Evolutionary conservation across 768 basidiomycete species (phyloP), one percentile per base, ranked within the genome.

Genomic region (Phylloporus sp.): DNA sequence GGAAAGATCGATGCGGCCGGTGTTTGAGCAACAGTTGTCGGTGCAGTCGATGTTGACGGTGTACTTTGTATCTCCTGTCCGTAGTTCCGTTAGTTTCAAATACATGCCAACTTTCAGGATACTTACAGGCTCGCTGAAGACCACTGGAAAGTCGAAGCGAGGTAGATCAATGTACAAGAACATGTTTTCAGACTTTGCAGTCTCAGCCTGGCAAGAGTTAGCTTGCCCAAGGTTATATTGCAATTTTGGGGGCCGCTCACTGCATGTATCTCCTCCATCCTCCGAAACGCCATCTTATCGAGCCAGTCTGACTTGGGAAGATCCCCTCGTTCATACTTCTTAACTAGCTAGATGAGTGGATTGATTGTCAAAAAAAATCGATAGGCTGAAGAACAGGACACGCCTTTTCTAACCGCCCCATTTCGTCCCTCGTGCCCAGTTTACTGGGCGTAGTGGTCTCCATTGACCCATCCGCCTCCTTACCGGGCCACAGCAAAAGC

Each of bases 121-220:
- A 73, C 85, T 58, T 36, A 88, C 91, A 9, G 88, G 82, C 72
- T 99, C 95, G 57, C 87, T 91, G 68, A 89, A 99, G 49, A 98
- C 86, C 18, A 99, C 88, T 0, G 97, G 97, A 65, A 97, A 97
- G 65, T 98, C 95, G 64, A 98, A 99, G 31, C 92, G 82, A 1
- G 95, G 97, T 23, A 98, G 68, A 72, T 98, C 97, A 39, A 98
- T 85, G 68, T 98, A 98, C 11, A 98, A 79, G 67, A 91, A 98
- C n/a, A 98, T 75, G 60, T 92, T 90, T 52, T 94, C 85, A 1
- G 94, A 95, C 68, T 93, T 95, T 57, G 85, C 85, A 0, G 92
- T 84, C 70, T 97, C 95, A 6, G 85, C 85, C 92, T 97, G 56
- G n/a, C 0, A n/a, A 28, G 6, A 29, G 39, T 45, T 6, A 43